Percentiles rank a stretch among this genome's conserved stretches.
These are phyloP conservation scores for Trichosporon sp. DNA, from an alignment of 1,284 basidiomycete genomes.

Conservation along the genomic window DNA sequence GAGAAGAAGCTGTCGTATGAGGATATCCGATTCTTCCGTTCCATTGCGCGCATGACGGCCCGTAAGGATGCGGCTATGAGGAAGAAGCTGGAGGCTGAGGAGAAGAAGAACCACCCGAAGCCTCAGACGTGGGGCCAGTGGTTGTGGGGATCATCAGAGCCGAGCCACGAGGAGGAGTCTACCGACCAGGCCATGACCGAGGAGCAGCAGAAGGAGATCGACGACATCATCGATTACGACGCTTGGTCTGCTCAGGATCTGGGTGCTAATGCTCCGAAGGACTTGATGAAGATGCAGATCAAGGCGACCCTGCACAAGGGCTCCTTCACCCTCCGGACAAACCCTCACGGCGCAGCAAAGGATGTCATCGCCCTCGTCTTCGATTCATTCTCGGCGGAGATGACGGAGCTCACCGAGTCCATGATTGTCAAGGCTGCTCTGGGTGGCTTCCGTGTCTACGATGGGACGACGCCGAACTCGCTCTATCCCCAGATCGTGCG, in stretches of 20 bases:
- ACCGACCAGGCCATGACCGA: conserved; percentile 56
- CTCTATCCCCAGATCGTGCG: conserved; percentile 89
- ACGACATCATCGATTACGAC: conserved; percentile 91
- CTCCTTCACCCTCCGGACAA: conserved; percentile 69
- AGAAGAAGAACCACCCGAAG: conserved; percentile 50
- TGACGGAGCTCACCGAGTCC: conserved; percentile 81
- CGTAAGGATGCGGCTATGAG: conserved; percentile 74
- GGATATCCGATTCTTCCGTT: conserved; percentile 96
- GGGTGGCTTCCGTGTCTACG: conserved; percentile 82
- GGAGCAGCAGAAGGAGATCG: conserved; percentile 86
- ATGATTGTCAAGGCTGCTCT: conserved; percentile 77
- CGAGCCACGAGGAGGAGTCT: conserved; percentile 18
- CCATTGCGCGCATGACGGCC: conserved; percentile 82
- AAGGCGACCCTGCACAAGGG: conserved; percentile 76
- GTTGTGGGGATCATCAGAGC: conserved; percentile 65
- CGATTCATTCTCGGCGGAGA: conserved; percentile 77
- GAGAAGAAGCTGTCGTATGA: conserved; percentile 86
- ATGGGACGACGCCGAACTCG: conserved; percentile 77
- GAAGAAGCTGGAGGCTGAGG: conserved; percentile 65
- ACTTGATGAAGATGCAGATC: conserved; percentile 75
- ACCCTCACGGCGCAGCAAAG: conserved; percentile 58
- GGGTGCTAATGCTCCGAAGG: conserved; percentile 60
- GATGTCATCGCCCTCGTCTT: conserved; percentile 88
- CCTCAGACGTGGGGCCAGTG: conserved; percentile 70
- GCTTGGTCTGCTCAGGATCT: conserved; percentile 64